These are phyloP conservation scores for Xylaria curta DNA, from an alignment of 495 filamentous ascomycete genomes.

Conservation along the genomic window DNA sequence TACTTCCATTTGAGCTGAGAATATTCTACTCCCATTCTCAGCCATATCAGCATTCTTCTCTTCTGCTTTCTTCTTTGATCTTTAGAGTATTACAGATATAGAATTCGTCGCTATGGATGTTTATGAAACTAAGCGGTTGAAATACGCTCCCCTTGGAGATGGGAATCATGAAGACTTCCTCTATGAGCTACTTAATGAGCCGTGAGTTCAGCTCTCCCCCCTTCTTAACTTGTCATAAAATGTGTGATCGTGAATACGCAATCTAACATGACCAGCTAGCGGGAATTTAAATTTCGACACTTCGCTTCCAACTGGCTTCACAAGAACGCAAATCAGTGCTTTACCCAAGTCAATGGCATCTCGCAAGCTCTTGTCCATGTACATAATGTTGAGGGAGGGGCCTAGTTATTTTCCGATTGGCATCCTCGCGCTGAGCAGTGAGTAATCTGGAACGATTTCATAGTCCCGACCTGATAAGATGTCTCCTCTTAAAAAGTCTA, in stretches of 20 bases:
- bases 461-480: background rate
- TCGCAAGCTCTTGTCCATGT: conserved; percentile 15
- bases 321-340: background rate
- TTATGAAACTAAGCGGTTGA: conserved; percentile 9
- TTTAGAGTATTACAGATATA: background rate
- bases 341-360: background rate
- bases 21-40: background rate
- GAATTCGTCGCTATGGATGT: background rate
- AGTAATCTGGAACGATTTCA: background rate
- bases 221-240: background rate
- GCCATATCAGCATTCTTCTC: background rate
- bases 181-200: background rate
- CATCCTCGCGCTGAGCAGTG: conserved; percentile 3
- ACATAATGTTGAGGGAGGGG: background rate
- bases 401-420: background rate
- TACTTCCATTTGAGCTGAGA: background rate
- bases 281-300: background rate
- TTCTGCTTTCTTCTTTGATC: background rate
- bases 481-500: background rate
- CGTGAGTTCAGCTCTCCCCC: background rate
- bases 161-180: background rate
- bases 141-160: background rate
- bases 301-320: background rate
- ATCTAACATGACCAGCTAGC: background rate
- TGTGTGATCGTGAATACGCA: background rate